Evolutionary conservation across 1,139 yeast species (phyloP).

Genomic region (Groenewaldozyma sp.): DNA sequence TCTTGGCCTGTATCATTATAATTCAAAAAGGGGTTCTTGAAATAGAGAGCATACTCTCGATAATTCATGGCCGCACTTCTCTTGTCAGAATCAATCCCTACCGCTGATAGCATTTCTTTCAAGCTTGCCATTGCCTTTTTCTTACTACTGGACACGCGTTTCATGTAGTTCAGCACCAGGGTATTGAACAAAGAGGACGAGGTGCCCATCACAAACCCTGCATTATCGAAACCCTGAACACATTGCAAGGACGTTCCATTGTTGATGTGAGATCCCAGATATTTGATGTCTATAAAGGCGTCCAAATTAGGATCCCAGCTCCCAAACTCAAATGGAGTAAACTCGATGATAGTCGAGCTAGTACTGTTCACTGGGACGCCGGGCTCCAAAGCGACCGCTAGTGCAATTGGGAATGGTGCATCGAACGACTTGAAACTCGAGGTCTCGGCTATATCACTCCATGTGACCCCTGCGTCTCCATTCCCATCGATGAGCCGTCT

Average conservation of each 20-base stretch:
- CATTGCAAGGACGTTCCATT: conserved; percentile 65
- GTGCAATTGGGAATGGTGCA: conserved; percentile 80
- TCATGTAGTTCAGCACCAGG: conserved; percentile 23
- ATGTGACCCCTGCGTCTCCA: conserved; percentile 54
- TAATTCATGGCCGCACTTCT: conserved; percentile 4
- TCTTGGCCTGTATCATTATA: conserved; percentile 15
- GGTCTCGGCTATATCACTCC: conserved; percentile 50
- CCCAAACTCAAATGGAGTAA: conserved; percentile 77
- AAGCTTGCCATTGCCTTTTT: background rate
- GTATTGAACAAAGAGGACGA: conserved; percentile 70
- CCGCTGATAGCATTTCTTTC: conserved; percentile 5
- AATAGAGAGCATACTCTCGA: conserved; percentile 17
- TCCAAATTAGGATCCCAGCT: conserved; percentile 77
- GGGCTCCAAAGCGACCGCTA: conserved; percentile 70
- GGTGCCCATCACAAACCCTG: conserved; percentile 66
- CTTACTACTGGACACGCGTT: background rate
- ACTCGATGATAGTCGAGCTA: conserved; percentile 69
- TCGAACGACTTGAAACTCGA: conserved; percentile 44
- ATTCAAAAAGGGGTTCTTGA: conserved; percentile 13
- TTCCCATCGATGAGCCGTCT: conserved; percentile 53
- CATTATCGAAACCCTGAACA: conserved; percentile 61
- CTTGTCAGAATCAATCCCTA: conserved; percentile 5
- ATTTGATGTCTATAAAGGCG: conserved; percentile 58
- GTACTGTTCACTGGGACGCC: conserved; percentile 42
- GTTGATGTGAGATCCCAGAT: conserved; percentile 56